These are phyloP conservation scores for Tricholoma matsutake DNA, from an alignment of 768 basidiomycete species.

Conservation along the genomic window DNA sequence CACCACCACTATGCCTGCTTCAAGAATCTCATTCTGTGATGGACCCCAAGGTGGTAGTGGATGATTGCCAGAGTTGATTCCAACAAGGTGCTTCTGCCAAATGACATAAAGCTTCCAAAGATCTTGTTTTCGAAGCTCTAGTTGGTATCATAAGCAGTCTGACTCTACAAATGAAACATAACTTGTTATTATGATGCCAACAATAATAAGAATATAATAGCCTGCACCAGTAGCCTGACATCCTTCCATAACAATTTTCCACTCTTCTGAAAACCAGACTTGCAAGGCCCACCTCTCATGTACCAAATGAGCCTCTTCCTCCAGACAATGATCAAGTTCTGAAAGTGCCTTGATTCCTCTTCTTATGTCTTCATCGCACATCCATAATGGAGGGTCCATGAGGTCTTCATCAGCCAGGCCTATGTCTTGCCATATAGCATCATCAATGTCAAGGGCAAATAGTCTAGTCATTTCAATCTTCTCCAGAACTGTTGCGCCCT, in stretches of 20 bases:
- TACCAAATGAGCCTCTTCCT: constrained; percentile 23
- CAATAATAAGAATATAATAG: background rate
- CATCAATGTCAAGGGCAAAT: too few relatives aligned
- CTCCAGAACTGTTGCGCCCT: too few relatives aligned
- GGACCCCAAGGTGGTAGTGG: background rate
- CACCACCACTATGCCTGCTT: background rate
- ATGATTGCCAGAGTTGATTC: background rate
- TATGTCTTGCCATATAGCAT: too few relatives aligned
- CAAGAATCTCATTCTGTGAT: background rate
- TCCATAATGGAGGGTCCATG: constrained; percentile 21
- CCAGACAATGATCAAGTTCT: constrained; percentile 15
- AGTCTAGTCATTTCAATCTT: too few relatives aligned
- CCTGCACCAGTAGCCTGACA: background rate
- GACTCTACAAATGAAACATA: background rate
- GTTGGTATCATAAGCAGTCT: too few relatives aligned
- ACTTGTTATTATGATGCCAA: background rate
- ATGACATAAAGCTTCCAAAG: background rate
- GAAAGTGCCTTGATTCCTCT: constrained; percentile 28
- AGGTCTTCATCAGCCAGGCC: constrained; percentile 19
- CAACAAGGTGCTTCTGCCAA: background rate
- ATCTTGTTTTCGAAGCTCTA: background rate
- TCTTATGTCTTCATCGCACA: constrained; percentile 22
- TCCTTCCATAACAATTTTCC: constrained; percentile 11
- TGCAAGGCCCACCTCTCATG: too few relatives aligned
- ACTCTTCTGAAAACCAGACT: constrained; percentile 19